Evolutionary conservation across 169 alveolate species (phyloP).

Genomic region (Plasmodium inui): DNA sequence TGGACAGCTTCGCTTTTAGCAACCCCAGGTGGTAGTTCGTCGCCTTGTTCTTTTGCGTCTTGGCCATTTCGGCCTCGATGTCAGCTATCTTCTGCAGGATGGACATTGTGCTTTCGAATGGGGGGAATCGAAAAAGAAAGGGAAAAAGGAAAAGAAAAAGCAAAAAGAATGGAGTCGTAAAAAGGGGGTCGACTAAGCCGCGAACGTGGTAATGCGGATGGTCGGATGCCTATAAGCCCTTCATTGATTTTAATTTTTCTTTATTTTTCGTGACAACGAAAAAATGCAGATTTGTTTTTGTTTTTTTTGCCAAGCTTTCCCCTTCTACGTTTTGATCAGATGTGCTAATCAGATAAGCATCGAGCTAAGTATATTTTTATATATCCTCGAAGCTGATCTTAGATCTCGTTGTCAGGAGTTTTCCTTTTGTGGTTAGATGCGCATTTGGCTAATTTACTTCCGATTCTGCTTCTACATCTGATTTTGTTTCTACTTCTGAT

Average conservation of each 20-base stretch:
- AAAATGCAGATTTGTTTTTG: neutral
- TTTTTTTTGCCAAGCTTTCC: neutral
- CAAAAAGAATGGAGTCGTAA: neutral
- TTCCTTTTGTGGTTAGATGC: neutral
- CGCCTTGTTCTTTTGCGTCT: conserved; percentile 99
- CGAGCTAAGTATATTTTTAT: neutral
- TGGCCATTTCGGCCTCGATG: conserved; percentile 98
- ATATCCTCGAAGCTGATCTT: neutral
- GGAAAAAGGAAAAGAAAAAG: neutral
- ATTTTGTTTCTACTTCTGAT: too few relatives aligned
- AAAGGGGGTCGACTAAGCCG: neutral
- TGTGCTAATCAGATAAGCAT: neutral
- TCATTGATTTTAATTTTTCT: neutral
- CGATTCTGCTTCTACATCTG: neutral
- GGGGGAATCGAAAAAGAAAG: neutral
- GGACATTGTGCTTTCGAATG: conserved; percentile 83
- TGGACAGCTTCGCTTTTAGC: conserved; percentile 97
- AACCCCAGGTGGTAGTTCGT: conserved; percentile 98
- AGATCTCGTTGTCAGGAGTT: neutral
- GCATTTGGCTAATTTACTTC: neutral
- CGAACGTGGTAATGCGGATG: neutral
- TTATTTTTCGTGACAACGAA: neutral
- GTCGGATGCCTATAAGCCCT: neutral
- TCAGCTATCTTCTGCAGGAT: conserved; percentile 94
- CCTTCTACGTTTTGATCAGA: neutral